Conservation (phyloP, 176 grass and related monocot genomes). For the Eragrostis curvula region DNA sequence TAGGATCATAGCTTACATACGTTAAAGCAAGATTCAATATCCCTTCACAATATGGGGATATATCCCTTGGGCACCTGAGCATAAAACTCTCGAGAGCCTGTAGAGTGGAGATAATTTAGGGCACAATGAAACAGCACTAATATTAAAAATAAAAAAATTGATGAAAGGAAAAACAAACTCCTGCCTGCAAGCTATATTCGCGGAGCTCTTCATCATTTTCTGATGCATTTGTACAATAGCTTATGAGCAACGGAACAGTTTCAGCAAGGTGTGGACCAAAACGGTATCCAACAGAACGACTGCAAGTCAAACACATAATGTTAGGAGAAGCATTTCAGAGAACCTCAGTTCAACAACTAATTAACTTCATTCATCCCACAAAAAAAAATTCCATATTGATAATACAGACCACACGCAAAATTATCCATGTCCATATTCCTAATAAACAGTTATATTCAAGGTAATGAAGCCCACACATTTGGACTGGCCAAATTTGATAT, state of each 20-base stretch:
- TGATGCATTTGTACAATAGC: constrained; percentile 88
- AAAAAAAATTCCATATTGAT: neutral
- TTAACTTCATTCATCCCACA: neutral
- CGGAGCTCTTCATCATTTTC: constrained; percentile 97
- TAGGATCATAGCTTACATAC: constrained; percentile 98
- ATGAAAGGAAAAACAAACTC: constrained; percentile 1
- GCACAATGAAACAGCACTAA: constrained; percentile 1
- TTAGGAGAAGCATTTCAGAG: neutral
- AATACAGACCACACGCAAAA: neutral
- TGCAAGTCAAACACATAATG: constrained; percentile 39
- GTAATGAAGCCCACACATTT: neutral
- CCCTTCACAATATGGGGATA: constrained; percentile 81
- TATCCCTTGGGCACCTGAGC: constrained; percentile 93
- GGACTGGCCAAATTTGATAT: neutral
- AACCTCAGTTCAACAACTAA: neutral
- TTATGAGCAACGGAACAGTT: constrained; percentile 91
- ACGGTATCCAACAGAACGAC: constrained; percentile 95
- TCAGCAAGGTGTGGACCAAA: constrained; percentile 95
- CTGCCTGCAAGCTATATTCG: constrained; percentile 97
- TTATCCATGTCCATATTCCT: neutral
- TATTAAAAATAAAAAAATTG: constrained; percentile 26
- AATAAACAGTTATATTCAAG: neutral
- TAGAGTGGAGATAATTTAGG: constrained; percentile 31
- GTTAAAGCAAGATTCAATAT: constrained; percentile 90
- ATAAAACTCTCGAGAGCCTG: constrained; percentile 99